Percentiles rank a stretch among this genome's conserved stretches.
phyloP scores from a whole-genome alignment of 208 protist genomes.

The Sergeia podlipaevii region DNA sequence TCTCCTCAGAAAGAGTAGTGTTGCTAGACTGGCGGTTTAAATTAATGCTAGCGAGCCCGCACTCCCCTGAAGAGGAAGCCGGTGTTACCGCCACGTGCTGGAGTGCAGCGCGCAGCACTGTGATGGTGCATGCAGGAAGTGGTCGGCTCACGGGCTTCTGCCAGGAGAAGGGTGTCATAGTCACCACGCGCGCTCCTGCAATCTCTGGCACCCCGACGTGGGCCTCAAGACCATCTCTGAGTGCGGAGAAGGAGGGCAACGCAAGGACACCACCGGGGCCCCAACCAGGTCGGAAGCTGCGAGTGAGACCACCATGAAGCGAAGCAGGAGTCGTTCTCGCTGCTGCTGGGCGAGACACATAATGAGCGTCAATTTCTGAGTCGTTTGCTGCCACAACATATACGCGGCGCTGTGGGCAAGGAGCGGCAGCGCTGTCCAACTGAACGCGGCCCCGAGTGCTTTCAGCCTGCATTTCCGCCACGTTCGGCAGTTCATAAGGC shows the following conservation, averaged over 20 bases:
- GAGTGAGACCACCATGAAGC: conserved; percentile 22
- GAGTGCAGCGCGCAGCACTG: conserved; percentile 39
- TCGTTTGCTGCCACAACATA: conserved; percentile 24
- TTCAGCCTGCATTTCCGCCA: conserved; percentile 29
- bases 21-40: conserved; percentile 29
- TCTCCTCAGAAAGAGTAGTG: conserved; percentile 66
- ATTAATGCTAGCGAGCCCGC: conserved; percentile 16
- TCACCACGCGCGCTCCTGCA: conserved; percentile 27
- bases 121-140: conserved; percentile 49
- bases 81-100: conserved; percentile 13
- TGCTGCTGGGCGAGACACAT: conserved; percentile 5
- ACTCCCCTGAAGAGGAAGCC: conserved; percentile 4
- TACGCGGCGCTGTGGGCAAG: conserved; percentile 9
- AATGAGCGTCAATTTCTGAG: conserved; percentile 19
- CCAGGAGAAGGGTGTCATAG: conserved; percentile 52
- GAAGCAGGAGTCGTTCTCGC: conserved; percentile 27
- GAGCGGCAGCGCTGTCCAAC: background rate
- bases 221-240: conserved; percentile 64
- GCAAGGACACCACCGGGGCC: conserved; percentile 26
- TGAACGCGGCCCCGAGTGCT: conserved; percentile 3
- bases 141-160: conserved; percentile 34
- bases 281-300: conserved; percentile 72
- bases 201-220: conserved; percentile 44
- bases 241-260: conserved; percentile 51
- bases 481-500: conserved; percentile 59